These are phyloP conservation scores for Potentilla sterilis DNA, from an alignment of 306 rosid genomes.

Conservation along the genomic window DNA sequence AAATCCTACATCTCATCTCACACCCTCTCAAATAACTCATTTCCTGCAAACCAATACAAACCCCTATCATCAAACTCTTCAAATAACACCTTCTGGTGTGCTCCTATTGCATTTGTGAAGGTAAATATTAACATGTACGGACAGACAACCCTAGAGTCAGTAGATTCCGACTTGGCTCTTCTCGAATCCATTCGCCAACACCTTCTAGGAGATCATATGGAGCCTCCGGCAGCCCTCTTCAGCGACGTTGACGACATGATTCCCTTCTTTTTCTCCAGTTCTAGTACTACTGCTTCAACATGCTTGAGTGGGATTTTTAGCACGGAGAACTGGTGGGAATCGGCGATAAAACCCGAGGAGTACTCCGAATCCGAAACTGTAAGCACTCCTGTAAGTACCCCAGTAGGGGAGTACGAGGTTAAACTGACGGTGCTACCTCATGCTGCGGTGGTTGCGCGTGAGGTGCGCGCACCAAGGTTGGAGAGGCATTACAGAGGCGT, in stretches of 20 bases:
- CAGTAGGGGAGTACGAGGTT: background rate
- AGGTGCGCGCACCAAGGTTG: background rate
- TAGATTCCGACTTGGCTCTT: conserved; percentile 7
- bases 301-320: background rate
- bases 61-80: background rate
- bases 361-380: background rate
- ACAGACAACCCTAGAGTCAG: background rate
- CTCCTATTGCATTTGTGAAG: background rate
- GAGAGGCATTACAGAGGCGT: conserved; percentile 39
- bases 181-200: conserved; percentile 21
- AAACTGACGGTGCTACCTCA: background rate
- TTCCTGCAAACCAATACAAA: background rate
- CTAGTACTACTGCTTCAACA: background rate
- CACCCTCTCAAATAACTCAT: background rate
- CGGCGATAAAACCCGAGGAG: background rate
- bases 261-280: background rate
- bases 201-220: conserved; percentile 4
- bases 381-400: background rate
- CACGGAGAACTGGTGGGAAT: background rate
- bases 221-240: background rate
- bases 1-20: background rate
- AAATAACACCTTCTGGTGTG: background rate
- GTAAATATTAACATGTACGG: conserved; percentile 1
- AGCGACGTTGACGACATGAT: background rate
- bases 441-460: background rate